A percentile compares a stretch with the other conserved stretches of the same genome.
These are phyloP conservation scores for Colletotrichum scovillei DNA, from an alignment of 2,329 filamentous ascomycete genomes.

Conservation along the genomic window DNA sequence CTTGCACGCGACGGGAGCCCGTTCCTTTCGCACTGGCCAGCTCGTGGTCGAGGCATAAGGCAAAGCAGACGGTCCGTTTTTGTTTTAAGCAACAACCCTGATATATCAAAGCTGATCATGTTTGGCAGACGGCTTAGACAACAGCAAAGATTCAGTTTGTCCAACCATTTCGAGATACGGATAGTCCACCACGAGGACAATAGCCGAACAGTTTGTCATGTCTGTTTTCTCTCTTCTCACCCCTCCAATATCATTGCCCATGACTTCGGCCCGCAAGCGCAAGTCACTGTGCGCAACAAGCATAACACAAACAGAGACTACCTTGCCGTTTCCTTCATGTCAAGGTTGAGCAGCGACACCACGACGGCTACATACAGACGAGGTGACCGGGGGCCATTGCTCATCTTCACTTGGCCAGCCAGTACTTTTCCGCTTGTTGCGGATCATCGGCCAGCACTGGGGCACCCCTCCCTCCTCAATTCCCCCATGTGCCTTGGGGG, in stretches of 20 bases:
- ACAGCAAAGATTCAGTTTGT: conserved; percentile 14
- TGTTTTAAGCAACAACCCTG: background rate
- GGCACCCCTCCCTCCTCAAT: conserved; percentile 6
- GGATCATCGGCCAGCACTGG: conserved; percentile 25
- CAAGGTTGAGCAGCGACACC: background rate
- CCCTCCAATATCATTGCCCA: background rate
- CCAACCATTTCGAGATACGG: background rate
- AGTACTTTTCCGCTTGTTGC: conserved; percentile 5
- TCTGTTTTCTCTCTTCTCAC: background rate
- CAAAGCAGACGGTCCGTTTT: background rate
- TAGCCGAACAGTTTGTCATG: background rate
- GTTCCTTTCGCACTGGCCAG: conserved; percentile 3
- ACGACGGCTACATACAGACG: background rate
- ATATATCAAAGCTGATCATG: background rate
- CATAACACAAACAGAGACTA: background rate
- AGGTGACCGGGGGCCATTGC: background rate
- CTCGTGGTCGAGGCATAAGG: background rate
- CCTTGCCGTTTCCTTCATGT: background rate
- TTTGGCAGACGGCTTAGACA: background rate
- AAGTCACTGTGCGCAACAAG: background rate
- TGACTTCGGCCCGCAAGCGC: conserved; percentile 3
- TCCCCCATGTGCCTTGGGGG: background rate
- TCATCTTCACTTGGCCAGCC: conserved; percentile 15
- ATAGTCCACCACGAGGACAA: background rate
- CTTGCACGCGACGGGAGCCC: background rate